Percentiles rank a stretch among this genome's conserved stretches.
Evolutionary conservation across 345 rosid species (phyloP).

Genomic region (Hevea brasiliensis): DNA sequence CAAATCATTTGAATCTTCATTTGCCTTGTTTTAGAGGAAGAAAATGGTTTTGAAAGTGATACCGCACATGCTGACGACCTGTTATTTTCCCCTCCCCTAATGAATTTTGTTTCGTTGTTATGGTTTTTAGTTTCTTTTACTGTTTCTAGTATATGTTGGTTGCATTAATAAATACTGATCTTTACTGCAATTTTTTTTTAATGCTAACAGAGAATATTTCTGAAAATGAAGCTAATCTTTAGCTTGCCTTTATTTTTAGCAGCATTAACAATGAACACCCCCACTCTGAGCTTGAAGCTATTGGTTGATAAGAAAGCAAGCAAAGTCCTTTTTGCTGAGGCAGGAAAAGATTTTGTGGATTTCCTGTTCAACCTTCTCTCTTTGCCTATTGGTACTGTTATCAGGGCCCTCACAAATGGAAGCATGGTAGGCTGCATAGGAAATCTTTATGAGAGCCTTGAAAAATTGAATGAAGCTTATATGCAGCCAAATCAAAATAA

Average conservation of each 20-base stretch:
- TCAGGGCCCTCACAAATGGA: not conserved
- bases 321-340: conserved; percentile 30
- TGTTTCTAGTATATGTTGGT: too few relatives aligned
- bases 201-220: not conserved
- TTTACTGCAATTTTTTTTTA: too few relatives aligned
- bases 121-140: too few relatives aligned
- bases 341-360: conserved; percentile 36
- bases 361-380: conserved; percentile 27
- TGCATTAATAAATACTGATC: too few relatives aligned
- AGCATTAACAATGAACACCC: not conserved
- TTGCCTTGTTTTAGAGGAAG: not conserved
- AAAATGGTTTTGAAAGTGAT: not conserved
- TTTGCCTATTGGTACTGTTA: conserved; percentile 21
- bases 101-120: too few relatives aligned
- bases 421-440: conserved; percentile 18
- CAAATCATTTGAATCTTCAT: not conserved
- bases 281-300: conserved; percentile 15
- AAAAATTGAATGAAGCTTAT: conserved; percentile 12
- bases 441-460: conserved; percentile 21
- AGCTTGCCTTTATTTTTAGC: not conserved
- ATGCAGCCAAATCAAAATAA: conserved; percentile 13
- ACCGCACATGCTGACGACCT: too few relatives aligned
- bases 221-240: not conserved
- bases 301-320: conserved; percentile 9
- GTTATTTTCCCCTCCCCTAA: too few relatives aligned